These are phyloP conservation scores for Ciborinia camelliae DNA, from an alignment of 2,329 filamentous ascomycete genomes.

Conservation along the genomic window DNA sequence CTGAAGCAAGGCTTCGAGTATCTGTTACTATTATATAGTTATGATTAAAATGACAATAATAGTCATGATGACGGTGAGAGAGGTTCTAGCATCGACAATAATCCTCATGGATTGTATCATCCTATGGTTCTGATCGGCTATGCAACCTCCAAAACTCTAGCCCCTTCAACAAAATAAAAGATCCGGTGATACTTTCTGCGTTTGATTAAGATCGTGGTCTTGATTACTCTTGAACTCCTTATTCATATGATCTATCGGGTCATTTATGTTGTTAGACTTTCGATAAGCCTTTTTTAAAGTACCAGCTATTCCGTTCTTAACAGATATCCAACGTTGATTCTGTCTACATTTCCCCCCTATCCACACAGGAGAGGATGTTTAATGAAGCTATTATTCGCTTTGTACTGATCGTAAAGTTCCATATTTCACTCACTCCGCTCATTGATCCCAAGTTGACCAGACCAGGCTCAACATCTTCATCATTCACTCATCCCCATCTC, in stretches of 20 bases:
- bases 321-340: too few relatives aligned
- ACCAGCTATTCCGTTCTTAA: not conserved
- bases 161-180: not conserved
- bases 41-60: not conserved
- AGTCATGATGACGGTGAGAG: too few relatives aligned
- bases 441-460: not conserved
- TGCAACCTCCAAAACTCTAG: not conserved
- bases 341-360: not conserved
- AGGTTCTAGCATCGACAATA: not conserved
- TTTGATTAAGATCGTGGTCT: too few relatives aligned
- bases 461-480: not conserved
- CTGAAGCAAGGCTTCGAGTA: too few relatives aligned
- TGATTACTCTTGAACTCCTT: too few relatives aligned
- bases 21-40: not conserved
- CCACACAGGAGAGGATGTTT: not conserved
- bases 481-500: not conserved
- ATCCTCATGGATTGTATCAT: too few relatives aligned
- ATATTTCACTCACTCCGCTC: not conserved
- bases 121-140: not conserved
- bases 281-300: not conserved
- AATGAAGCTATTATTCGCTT: too few relatives aligned
- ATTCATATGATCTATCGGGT: not conserved
- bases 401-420: too few relatives aligned
- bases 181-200: too few relatives aligned
- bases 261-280: not conserved